Conservation (phyloP, 2,329 filamentous ascomycete genomes). For the Claviceps humidiphila region DNA sequence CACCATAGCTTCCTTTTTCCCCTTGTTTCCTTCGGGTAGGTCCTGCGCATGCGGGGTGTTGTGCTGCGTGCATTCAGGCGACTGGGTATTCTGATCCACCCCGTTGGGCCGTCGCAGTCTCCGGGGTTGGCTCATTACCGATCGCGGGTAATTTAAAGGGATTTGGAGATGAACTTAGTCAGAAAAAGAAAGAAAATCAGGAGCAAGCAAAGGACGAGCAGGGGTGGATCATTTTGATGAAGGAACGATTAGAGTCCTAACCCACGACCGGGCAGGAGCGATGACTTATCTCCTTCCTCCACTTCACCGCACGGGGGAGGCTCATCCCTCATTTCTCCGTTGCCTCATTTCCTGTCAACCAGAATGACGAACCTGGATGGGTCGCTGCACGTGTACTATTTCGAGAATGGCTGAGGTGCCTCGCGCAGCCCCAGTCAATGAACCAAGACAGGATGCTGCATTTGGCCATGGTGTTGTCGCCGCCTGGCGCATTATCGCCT, state of each 20-base stretch:
- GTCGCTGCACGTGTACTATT: not conserved
- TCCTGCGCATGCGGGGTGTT: not conserved
- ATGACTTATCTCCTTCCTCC: not conserved
- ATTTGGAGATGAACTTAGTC: not conserved
- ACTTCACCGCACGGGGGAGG: not conserved
- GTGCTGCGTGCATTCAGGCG: not conserved
- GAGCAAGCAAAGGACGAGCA: not conserved
- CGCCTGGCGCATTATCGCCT: conserved; percentile 1
- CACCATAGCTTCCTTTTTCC: not conserved
- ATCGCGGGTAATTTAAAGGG: not conserved
- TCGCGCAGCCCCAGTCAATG: not conserved
- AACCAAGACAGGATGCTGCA: not conserved
- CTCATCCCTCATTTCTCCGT: not conserved
- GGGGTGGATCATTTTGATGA: not conserved
- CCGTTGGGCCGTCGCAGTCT: not conserved
- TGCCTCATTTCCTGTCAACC: not conserved
- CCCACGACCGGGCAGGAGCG: not conserved
- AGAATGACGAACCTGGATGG: not conserved
- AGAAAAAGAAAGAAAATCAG: not conserved
- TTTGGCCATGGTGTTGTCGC: not conserved
- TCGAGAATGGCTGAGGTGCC: not conserved
- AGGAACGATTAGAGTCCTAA: not conserved
- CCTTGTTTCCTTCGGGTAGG: not conserved
- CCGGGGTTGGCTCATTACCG: not conserved
- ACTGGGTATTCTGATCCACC: not conserved